A percentile compares a stretch with the other conserved stretches of the same genome.
Evolutionary conservation across 768 basidiomycete genomes (phyloP).

Genomic region (Lentinula boryana): DNA sequence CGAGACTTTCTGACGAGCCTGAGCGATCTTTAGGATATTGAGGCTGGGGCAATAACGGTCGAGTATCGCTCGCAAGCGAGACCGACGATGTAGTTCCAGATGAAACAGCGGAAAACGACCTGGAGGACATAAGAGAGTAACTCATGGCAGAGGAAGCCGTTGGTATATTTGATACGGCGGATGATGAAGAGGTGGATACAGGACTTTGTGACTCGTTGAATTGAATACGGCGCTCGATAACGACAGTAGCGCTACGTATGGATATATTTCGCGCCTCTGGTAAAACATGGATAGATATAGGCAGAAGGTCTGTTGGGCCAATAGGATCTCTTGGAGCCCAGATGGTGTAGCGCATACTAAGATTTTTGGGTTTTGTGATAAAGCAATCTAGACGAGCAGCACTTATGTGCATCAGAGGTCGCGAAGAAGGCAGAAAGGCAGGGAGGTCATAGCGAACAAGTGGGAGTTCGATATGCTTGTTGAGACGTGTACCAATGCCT

Average conservation of each 20-base stretch:
- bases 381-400: slow-evolving; percentile 32
- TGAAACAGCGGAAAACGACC: slow-evolving; percentile 15
- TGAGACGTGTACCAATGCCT: slow-evolving; percentile 61
- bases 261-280: slow-evolving; percentile 50
- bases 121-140: slow-evolving; percentile 17
- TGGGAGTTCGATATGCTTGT: slow-evolving; percentile 66
- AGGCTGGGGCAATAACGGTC: slow-evolving; percentile 34
- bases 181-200: slow-evolving; percentile 14
- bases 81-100: not conserved
- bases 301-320: slow-evolving; percentile 68
- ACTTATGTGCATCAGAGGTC: slow-evolving; percentile 26
- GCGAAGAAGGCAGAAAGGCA: slow-evolving; percentile 26
- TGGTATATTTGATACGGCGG: slow-evolving; percentile 23
- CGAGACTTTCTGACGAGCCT: slow-evolving; percentile 22
- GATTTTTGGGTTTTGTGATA: slow-evolving; percentile 51
- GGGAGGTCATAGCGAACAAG: slow-evolving; percentile 69
- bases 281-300: slow-evolving; percentile 57
- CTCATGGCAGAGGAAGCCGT: slow-evolving; percentile 21
- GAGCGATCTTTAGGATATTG: slow-evolving; percentile 25
- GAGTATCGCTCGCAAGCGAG: slow-evolving; percentile 14
- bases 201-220: slow-evolving; percentile 36
- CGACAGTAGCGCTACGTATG: slow-evolving; percentile 57
- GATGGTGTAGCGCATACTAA: slow-evolving; percentile 55
- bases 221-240: slow-evolving; percentile 68
- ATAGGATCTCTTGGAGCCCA: slow-evolving; percentile 51